phyloP scores from a whole-genome alignment of 139 green algal genomes.

The Nannochloris sp. region DNA sequence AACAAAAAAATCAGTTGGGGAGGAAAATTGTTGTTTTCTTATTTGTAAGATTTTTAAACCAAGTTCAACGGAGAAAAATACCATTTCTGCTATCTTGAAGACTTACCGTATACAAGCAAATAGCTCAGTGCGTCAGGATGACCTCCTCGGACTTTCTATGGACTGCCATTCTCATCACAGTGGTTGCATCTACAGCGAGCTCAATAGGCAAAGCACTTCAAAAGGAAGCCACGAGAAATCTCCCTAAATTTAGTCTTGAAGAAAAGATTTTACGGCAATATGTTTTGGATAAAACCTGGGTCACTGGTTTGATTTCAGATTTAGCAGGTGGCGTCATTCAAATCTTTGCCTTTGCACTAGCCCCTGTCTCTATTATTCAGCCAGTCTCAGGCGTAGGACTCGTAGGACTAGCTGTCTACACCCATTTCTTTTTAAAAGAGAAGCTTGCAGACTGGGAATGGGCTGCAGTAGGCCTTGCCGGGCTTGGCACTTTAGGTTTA shows the following conservation, averaged over 20 bases:
- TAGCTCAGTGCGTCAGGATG: background rate
- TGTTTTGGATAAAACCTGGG: constrained; percentile 46
- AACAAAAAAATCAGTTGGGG: no score
- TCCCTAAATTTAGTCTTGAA: constrained; percentile 56
- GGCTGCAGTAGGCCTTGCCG: constrained; percentile 44
- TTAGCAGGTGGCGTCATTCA: constrained; percentile 73
- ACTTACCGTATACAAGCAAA: background rate
- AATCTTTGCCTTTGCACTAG: constrained; percentile 69
- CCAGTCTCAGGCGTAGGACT: constrained; percentile 76
- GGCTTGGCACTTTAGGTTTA: constrained; percentile 50
- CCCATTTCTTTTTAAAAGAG: constrained; percentile 78
- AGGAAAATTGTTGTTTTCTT: no score
- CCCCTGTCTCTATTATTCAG: constrained; percentile 83
- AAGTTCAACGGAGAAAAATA: no score
- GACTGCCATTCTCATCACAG: constrained; percentile 60
- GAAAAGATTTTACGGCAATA: constrained; percentile 57
- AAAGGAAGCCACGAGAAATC: constrained; percentile 65
- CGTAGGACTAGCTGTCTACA: constrained; percentile 74
- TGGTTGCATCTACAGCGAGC: constrained; percentile 69
- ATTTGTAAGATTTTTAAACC: background rate
- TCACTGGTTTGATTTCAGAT: constrained; percentile 62
- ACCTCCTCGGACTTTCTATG: constrained; percentile 18
- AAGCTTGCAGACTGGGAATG: constrained; percentile 50
- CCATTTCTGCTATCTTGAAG: background rate
- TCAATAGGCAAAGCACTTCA: constrained; percentile 84